These are phyloP conservation scores for Mycena polygramma DNA, from an alignment of 768 basidiomycete species.

Conservation along the genomic window DNA sequence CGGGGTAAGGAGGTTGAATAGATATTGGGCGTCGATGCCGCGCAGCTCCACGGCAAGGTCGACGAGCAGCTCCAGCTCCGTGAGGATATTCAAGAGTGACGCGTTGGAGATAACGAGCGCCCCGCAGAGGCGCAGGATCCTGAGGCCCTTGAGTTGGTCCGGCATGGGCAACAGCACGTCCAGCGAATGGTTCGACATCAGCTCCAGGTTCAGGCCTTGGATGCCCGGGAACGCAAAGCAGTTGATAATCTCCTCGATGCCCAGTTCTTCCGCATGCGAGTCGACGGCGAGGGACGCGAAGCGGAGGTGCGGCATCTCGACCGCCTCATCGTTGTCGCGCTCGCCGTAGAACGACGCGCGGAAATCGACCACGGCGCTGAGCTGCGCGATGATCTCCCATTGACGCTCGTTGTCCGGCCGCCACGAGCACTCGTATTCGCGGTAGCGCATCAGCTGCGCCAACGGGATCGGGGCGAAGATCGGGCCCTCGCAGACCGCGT, in stretches of 20 bases:
- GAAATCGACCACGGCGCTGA: slow-evolving; percentile 4
- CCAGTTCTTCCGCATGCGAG: neutral
- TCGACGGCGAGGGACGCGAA: neutral
- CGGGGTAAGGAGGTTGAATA: slow-evolving; percentile 10
- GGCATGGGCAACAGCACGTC: slow-evolving; percentile 3
- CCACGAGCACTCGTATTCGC: slow-evolving; percentile 7
- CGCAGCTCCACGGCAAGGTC: slow-evolving; percentile 11
- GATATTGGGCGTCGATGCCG: neutral
- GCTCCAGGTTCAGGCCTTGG: slow-evolving; percentile 1
- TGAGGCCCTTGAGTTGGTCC: slow-evolving; percentile 10
- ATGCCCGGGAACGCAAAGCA: slow-evolving; percentile 12
- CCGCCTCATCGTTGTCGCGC: neutral
- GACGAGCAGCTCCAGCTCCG: neutral
- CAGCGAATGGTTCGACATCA: neutral
- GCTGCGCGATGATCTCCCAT: slow-evolving; percentile 11
- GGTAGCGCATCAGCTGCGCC: slow-evolving; percentile 13
- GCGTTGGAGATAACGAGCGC: slow-evolving; percentile 4
- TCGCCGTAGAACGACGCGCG: neutral
- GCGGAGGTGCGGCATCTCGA: slow-evolving; percentile 13
- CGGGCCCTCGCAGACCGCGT: neutral
- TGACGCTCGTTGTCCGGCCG: neutral
- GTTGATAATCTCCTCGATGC: neutral
- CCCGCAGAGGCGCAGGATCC: slow-evolving; percentile 10
- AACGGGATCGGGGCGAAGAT: slow-evolving; percentile 13
- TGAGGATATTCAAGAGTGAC: slow-evolving; percentile 5